Evolutionary conservation across 2,329 filamentous ascomycete species (phyloP).

Genomic region (Apiospora malaysiana): DNA sequence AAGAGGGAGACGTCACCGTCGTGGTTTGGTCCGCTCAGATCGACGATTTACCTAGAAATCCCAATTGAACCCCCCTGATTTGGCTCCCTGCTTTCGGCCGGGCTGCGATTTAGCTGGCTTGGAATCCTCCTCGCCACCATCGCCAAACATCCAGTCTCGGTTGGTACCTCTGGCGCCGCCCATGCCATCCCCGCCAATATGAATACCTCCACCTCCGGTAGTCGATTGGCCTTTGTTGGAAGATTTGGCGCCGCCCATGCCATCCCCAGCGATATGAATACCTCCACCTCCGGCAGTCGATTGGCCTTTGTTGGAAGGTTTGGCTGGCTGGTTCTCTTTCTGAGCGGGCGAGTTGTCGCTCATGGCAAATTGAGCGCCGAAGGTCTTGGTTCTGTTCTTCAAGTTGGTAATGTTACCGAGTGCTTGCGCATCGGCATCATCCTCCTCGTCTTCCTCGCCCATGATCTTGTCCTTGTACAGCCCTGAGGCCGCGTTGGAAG

Average conservation of each 20-base stretch:
- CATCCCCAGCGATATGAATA: slow-evolving; percentile 62
- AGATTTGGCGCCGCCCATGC: slow-evolving; percentile 69
- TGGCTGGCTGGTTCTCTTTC: slow-evolving; percentile 55
- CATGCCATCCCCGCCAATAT: slow-evolving; percentile 69
- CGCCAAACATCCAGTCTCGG: slow-evolving; percentile 64
- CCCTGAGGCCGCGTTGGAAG: slow-evolving; percentile 69
- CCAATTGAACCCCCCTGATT: slow-evolving; percentile 39
- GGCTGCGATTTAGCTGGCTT: slow-evolving; percentile 41
- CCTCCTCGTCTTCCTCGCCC: slow-evolving; percentile 56
- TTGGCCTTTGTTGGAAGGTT: slow-evolving; percentile 28
- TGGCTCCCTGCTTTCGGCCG: slow-evolving; percentile 42
- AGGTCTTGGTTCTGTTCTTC: slow-evolving; percentile 76
- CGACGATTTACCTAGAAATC: slow-evolving; percentile 36
- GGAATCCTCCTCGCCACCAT: slow-evolving; percentile 53
- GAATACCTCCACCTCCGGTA: slow-evolving; percentile 50
- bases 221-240: too few species aligned
- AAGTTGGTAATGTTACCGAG: slow-evolving; percentile 75
- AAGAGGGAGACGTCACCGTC: slow-evolving; percentile 14
- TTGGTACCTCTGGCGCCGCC: slow-evolving; percentile 62
- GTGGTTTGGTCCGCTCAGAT: slow-evolving; percentile 28
- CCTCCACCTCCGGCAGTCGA: slow-evolving; percentile 45
- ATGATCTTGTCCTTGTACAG: slow-evolving; percentile 82
- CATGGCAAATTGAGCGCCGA: slow-evolving; percentile 79
- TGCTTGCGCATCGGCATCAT: slow-evolving; percentile 46
- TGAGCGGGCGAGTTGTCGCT: slow-evolving; percentile 66